phyloP scores from a whole-genome alignment of 345 rosid species.

The Leavenworthia alabamica region DNA sequence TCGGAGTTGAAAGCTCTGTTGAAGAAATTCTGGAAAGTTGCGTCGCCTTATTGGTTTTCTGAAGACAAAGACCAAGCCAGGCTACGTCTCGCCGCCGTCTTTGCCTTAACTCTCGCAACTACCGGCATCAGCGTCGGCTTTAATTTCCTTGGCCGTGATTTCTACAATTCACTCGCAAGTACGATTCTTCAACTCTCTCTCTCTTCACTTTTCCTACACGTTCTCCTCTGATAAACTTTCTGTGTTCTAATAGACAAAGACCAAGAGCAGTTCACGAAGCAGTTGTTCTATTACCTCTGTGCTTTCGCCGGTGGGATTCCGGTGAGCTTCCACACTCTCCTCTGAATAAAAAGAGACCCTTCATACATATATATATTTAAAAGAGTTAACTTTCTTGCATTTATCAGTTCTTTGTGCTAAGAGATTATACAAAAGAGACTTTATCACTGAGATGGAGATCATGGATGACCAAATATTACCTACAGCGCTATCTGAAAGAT shows the following conservation, averaged over 20 bases:
- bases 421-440: conserved; percentile 85
- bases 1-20: conserved; percentile 39
- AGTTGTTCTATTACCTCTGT: conserved; percentile 76
- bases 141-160: conserved; percentile 96
- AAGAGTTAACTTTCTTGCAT: neutral
- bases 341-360: neutral
- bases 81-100: conserved; percentile 72
- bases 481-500: conserved; percentile 67
- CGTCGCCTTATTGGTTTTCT: conserved; percentile 84
- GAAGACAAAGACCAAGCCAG: conserved; percentile 74
- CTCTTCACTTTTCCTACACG: neutral
- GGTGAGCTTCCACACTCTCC: conserved; percentile 49
- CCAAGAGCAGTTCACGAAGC: conserved; percentile 83
- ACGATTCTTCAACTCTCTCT: conserved; percentile 11
- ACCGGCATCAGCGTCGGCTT: conserved; percentile 95
- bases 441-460: conserved; percentile 89
- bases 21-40: conserved; percentile 81
- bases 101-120: conserved; percentile 83
- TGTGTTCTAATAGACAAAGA: conserved; percentile 55
- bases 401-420: conserved; percentile 76
- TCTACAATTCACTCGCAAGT: conserved; percentile 93
- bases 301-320: conserved; percentile 92
- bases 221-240: neutral
- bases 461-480: conserved; percentile 91
- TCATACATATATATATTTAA: too few relatives aligned